Conservation (phyloP, 2,329 filamentous ascomycete genomes). For the Fusarium redolens region DNA sequence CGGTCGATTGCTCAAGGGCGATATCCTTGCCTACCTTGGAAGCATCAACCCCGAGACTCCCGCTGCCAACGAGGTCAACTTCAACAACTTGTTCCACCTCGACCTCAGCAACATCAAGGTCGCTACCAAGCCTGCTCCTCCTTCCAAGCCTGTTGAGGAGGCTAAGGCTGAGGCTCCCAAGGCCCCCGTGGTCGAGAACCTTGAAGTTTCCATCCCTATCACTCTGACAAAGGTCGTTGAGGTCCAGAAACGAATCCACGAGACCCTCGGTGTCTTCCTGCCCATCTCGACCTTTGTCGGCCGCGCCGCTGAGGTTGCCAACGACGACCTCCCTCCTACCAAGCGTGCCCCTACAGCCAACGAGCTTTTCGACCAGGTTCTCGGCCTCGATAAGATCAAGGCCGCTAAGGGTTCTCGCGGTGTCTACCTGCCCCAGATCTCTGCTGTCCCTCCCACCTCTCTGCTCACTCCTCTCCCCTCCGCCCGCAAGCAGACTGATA, state of each 20-base stretch:
- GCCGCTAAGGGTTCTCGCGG: constrained; percentile 66
- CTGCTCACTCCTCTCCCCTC: constrained; percentile 49
- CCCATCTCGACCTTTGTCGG: constrained; percentile 89
- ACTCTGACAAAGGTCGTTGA: constrained; percentile 83
- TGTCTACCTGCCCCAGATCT: constrained; percentile 78
- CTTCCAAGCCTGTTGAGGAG: constrained; percentile 48
- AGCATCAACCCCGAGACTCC: constrained; percentile 79
- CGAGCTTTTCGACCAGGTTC: constrained; percentile 89
- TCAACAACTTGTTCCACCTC: constrained; percentile 82
- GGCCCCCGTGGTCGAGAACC: constrained; percentile 58
- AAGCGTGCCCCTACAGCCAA: constrained; percentile 72
- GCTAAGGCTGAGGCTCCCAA: constrained; percentile 53
- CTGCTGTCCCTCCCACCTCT: constrained; percentile 62
- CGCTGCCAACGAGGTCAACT: constrained; percentile 74
- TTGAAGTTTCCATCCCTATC: constrained; percentile 77
- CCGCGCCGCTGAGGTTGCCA: constrained; percentile 86
- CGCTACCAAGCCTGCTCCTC: constrained; percentile 62
- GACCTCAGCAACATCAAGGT: constrained; percentile 97
- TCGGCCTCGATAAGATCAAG: constrained; percentile 71
- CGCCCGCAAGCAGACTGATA: constrained; percentile 65
- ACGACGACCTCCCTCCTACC: constrained; percentile 82
- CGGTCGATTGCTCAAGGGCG: constrained; percentile 92
- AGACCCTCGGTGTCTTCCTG: constrained; percentile 81
- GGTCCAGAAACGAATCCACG: constrained; percentile 82
- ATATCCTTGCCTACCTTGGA: constrained; percentile 91